Conservation (phyloP, 371 early-diverging fungal species). For the Mortierella sp. region DNA sequence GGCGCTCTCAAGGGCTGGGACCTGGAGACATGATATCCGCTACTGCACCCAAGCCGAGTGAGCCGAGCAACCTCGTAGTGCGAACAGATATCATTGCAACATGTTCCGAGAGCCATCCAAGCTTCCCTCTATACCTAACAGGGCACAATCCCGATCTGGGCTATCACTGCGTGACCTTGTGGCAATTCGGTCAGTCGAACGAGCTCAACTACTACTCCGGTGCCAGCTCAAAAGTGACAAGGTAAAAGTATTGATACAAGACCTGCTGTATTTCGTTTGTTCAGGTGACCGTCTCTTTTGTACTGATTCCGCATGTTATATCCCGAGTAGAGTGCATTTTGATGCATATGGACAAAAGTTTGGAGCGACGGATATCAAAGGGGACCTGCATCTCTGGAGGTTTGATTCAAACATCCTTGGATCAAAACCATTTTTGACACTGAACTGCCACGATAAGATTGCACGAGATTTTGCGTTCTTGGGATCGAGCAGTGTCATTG, state of each 20-base stretch:
- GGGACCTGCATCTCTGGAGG: conserved; percentile 76
- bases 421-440: conserved; percentile 63
- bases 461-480: conserved; percentile 81
- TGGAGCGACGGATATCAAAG: conserved; percentile 78
- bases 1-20: conserved; percentile 32
- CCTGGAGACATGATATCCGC: background rate
- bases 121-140: conserved; percentile 69
- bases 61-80: conserved; percentile 53
- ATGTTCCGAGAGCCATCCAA: conserved; percentile 68
- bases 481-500: conserved; percentile 77
- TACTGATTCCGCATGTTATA: no score
- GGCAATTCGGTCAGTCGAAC: conserved; percentile 72
- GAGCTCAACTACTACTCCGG: conserved; percentile 70
- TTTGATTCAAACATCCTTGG: conserved; percentile 78
- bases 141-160: conserved; percentile 62
- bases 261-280: no score
- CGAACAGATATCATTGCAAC: conserved; percentile 58
- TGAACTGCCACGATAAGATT: conserved; percentile 71
- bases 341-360: conserved; percentile 83
- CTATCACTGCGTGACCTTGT: conserved; percentile 64
- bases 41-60: conserved; percentile 33
- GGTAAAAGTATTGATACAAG: conserved; percentile 47
- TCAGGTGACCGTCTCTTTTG: background rate
- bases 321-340: conserved; percentile 64
- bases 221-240: conserved; percentile 60